phyloP scores from a whole-genome alignment of 371 early-diverging fungal genomes.

The Funneliformis caledonium region DNA sequence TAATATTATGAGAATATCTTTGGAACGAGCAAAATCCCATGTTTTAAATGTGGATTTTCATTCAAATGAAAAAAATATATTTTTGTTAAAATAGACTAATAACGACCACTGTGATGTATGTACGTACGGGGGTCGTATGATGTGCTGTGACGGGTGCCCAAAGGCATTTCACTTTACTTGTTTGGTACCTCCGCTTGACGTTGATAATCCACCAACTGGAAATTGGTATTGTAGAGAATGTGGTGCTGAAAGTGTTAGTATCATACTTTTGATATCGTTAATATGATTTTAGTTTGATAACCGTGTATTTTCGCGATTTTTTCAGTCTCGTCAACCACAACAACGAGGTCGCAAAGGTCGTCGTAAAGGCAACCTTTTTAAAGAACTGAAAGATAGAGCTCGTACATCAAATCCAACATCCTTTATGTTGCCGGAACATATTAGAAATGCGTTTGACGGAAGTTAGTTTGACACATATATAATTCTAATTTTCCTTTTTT shows the following conservation, averaged over 20 bases:
- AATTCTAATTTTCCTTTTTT: too few relatives aligned
- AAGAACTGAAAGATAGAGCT: slow-evolving; percentile 17
- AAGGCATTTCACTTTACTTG: slow-evolving; percentile 77
- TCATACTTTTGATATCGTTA: background rate
- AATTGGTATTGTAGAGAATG: slow-evolving; percentile 75
- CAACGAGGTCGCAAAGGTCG: background rate
- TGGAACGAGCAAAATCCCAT: too few relatives aligned
- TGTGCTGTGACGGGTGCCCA: slow-evolving; percentile 80
- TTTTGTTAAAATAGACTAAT: slow-evolving; percentile 41
- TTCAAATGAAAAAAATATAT: background rate
- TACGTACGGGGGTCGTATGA: slow-evolving; percentile 63
- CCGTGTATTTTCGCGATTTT: background rate
- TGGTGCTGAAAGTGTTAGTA: slow-evolving; percentile 37
- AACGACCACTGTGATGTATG: slow-evolving; percentile 73
- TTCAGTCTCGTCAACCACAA: background rate
- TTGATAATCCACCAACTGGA: slow-evolving; percentile 55
- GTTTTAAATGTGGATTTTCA: background rate
- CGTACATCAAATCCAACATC: slow-evolving; percentile 6
- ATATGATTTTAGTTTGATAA: background rate
- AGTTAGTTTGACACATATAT: slow-evolving; percentile 41
- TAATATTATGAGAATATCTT: background rate
- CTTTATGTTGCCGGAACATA: slow-evolving; percentile 5
- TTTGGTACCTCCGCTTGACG: slow-evolving; percentile 70
- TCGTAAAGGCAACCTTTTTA: background rate
- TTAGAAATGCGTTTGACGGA: slow-evolving; percentile 32